These are phyloP conservation scores for Kwoniella botswanensis DNA, from an alignment of 768 basidiomycete genomes.

Conservation along the genomic window DNA sequence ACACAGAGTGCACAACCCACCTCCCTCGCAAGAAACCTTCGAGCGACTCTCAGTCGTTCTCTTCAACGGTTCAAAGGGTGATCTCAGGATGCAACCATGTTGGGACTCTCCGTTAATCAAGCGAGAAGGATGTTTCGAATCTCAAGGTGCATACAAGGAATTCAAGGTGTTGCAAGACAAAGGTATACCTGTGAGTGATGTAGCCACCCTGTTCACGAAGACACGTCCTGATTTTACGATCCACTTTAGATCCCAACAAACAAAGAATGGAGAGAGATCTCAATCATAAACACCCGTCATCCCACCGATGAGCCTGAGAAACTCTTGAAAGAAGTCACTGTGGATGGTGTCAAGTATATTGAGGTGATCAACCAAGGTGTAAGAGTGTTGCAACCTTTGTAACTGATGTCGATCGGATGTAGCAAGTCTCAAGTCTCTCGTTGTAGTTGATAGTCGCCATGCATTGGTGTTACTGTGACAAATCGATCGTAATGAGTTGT, in stretches of 20 bases:
- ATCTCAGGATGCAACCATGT: conserved; percentile 14
- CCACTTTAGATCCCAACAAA: conserved; percentile 35
- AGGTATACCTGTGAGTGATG: conserved; percentile 31
- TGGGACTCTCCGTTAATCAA: conserved; percentile 39
- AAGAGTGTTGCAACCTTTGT: conserved; percentile 9
- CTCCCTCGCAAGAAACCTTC: conserved; percentile 3
- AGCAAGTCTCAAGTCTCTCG: not conserved
- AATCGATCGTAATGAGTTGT: too few species aligned
- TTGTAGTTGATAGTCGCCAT: not conserved
- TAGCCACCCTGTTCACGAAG: not conserved
- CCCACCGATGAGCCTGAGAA: conserved; percentile 10
- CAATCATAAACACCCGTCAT: conserved; percentile 29
- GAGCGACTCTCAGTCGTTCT: conserved; percentile 21
- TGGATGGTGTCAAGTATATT: conserved; percentile 6
- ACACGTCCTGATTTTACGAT: not conserved
- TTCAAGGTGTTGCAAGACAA: conserved; percentile 36
- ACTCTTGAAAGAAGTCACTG: conserved; percentile 13
- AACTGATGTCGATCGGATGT: not conserved
- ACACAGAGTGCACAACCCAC: conserved; percentile 17
- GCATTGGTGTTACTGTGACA: too few species aligned
- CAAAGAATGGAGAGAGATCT: conserved; percentile 42
- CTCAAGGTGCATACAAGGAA: conserved; percentile 45
- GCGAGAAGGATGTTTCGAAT: conserved; percentile 39
- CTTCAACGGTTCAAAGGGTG: conserved; percentile 21
- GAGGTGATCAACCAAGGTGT: conserved; percentile 10